Evolutionary conservation across 306 rosid genomes (phyloP), one percentile per base, ranked within the genome.

Genomic region (Rosa multiflora): DNA sequence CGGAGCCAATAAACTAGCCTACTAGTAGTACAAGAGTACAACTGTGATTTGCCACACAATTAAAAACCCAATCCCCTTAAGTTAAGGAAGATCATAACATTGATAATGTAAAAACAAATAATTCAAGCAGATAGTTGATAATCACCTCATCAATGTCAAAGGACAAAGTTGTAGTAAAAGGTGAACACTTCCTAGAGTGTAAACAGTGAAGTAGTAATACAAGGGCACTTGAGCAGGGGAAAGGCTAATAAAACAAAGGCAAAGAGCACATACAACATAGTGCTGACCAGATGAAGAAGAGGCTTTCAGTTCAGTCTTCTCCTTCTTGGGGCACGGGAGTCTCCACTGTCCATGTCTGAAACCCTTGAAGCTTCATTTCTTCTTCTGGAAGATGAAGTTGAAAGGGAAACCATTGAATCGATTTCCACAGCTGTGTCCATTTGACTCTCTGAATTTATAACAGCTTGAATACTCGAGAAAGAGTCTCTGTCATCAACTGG

Each of bases 351-450:
- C 68, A 92, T 89, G 76, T 95, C 99, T 51, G 95, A 92, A 78
- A 80, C 85, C 77, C 97, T 91, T 47, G 97, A 84, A 23, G 94
- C 61, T 35, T 91, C 98, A 13, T 76, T 87, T 86, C 97, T 93
- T 84, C 96, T 89, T 85, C 97, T 86, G 73, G 99, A 96, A 62
- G 99, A 88, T 75, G 99, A 91, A 40, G 98, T 93, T 77, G 98
- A 93, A 81, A 88, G 85, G 47, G 98, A 91, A 55, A 96, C 96
- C 88, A 87, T 80, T 79, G 99, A 91, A 84, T 96, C 98, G 20
- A 96, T 92, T 78, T 95, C 99, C 70, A 84, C 89, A 61, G 95
- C 91, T 81, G 93, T 92, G 88, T 95, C 99, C 78, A 91, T 82
- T 83, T 88, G 99, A 85, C 92, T 85, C 87, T 87, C 99, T 10